phyloP scores from a whole-genome alignment of 164 flowering plant genomes.

The Vitis rupestris region DNA sequence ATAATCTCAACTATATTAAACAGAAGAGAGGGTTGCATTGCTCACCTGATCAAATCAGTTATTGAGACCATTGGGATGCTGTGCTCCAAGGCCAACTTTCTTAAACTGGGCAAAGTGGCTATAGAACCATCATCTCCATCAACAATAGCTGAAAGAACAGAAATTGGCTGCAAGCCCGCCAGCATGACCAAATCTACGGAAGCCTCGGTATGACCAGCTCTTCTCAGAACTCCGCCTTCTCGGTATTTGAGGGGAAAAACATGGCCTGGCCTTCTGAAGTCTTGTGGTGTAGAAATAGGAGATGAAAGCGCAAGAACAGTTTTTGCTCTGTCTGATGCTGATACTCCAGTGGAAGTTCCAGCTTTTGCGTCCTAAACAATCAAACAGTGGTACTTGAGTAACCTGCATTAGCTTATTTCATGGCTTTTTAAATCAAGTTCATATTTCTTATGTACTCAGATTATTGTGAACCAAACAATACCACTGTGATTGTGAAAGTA shows the following conservation, averaged over 20 bases:
- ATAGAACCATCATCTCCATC: conserved; percentile 78
- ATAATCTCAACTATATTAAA: too few species aligned
- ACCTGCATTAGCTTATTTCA: neutral
- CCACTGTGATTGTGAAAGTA: conserved; percentile 85
- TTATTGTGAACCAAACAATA: conserved; percentile 18
- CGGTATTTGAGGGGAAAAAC: conserved; percentile 91
- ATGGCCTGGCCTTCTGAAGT: conserved; percentile 88
- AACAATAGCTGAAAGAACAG: conserved; percentile 71
- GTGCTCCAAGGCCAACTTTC: conserved; percentile 57
- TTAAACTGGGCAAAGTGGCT: conserved; percentile 52
- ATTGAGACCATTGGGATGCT: conserved; percentile 67
- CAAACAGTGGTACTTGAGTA: neutral
- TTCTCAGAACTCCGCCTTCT: conserved; percentile 80
- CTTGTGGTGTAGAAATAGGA: conserved; percentile 62
- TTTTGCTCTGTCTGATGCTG: conserved; percentile 81
- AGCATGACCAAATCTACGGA: conserved; percentile 74
- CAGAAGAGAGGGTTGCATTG: neutral
- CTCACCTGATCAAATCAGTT: conserved; percentile 80
- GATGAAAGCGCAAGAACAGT: conserved; percentile 79
- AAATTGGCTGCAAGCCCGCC: conserved; percentile 67
- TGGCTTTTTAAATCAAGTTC: too few species aligned
- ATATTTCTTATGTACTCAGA: too few species aligned
- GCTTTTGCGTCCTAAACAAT: conserved; percentile 61
- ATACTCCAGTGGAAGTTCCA: conserved; percentile 83
- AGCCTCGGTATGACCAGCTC: conserved; percentile 95